Evolutionary conservation across 1,139 yeast species (phyloP).

Genomic region (Sugiyamaella japonica): DNA sequence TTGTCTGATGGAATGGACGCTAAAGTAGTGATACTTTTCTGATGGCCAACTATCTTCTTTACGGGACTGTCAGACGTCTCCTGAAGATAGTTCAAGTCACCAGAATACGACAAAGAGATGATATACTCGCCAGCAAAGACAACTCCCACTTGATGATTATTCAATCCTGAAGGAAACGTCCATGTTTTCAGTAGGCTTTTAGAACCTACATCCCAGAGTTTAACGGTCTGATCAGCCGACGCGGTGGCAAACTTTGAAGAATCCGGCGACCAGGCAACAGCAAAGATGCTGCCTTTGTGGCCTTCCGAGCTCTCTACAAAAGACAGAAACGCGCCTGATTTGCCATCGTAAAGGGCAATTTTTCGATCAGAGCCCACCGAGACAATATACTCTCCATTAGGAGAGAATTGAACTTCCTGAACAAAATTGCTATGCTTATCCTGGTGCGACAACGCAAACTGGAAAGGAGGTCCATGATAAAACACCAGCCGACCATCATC

Average conservation of each 20-base stretch:
- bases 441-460: slow-evolving; percentile 70
- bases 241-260: slow-evolving; percentile 64
- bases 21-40: slow-evolving; percentile 69
- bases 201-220: slow-evolving; percentile 55
- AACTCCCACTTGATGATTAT: slow-evolving; percentile 79
- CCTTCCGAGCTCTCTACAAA: slow-evolving; percentile 47
- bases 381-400: slow-evolving; percentile 64
- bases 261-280: slow-evolving; percentile 69
- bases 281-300: slow-evolving; percentile 80
- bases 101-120: slow-evolving; percentile 69
- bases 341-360: slow-evolving; percentile 80
- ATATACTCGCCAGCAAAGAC: slow-evolving; percentile 59
- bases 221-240: slow-evolving; percentile 78
- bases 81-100: slow-evolving; percentile 63
- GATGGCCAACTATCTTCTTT: slow-evolving; percentile 69
- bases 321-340: slow-evolving; percentile 69
- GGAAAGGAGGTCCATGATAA: slow-evolving; percentile 91
- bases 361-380: slow-evolving; percentile 85
- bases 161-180: slow-evolving; percentile 41
- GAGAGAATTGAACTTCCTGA: slow-evolving; percentile 79
- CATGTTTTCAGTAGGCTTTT: slow-evolving; percentile 34
- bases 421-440: slow-evolving; percentile 77
- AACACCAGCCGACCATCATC: slow-evolving; percentile 86
- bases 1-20: slow-evolving; percentile 36
- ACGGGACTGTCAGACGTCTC: slow-evolving; percentile 43